A percentile compares a stretch with the other conserved stretches of the same genome.
These are phyloP conservation scores for Penicillium italicum DNA, from an alignment of 2,329 filamentous ascomycete genomes.

Conservation along the genomic window DNA sequence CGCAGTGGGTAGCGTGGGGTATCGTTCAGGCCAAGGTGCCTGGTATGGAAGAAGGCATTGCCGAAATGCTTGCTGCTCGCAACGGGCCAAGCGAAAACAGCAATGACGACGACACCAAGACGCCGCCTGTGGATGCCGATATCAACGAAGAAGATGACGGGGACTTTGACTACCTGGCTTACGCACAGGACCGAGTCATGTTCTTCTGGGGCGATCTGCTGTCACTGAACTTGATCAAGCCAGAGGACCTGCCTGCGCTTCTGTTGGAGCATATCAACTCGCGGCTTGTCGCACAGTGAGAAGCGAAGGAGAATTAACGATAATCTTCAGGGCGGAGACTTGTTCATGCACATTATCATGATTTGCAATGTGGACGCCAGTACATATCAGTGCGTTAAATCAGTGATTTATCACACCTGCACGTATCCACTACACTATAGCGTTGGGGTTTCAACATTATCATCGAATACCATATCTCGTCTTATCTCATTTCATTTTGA, in stretches of 20 bases:
- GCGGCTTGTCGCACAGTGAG: conserved; percentile 60
- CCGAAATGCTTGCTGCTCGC: conserved; percentile 14
- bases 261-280: conserved; percentile 62
- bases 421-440: conserved; percentile 8
- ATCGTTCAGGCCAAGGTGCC: conserved; percentile 90
- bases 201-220: conserved; percentile 95
- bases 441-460: conserved; percentile 10
- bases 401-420: conserved; percentile 9
- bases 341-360: conserved; percentile 3
- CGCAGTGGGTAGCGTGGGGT: conserved; percentile 93
- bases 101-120: conserved; percentile 20
- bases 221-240: conserved; percentile 66
- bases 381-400: conserved; percentile 13
- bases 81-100: conserved; percentile 17
- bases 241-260: conserved; percentile 71
- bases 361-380: conserved; percentile 18
- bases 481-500: conserved; percentile 1
- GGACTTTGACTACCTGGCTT: conserved; percentile 89
- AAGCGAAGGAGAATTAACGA: background rate
- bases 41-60: conserved; percentile 55
- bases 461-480: conserved; percentile 9
- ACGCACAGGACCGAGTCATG: conserved; percentile 83
- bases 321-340: background rate
- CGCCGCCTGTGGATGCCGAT: conserved; percentile 42
- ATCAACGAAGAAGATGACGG: conserved; percentile 67